phyloP scores from a whole-genome alignment of 1,284 basidiomycete species.

The Vanrija pseudolonga region DNA sequence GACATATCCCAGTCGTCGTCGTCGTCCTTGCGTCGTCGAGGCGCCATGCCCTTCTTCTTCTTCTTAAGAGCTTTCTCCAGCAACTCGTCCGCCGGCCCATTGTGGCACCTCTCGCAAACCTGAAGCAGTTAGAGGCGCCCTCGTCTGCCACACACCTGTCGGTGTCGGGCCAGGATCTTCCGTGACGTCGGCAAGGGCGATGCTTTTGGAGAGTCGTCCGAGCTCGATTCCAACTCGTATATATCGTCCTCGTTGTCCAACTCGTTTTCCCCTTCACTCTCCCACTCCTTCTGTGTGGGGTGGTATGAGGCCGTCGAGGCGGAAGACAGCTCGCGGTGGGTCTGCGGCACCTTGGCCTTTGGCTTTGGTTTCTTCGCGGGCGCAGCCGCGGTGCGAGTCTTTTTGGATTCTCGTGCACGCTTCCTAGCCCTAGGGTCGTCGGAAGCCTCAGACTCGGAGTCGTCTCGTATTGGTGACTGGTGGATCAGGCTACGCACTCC shows the following conservation, averaged over 20 bases:
- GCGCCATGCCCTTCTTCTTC: conserved; percentile 43
- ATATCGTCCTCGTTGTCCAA: conserved; percentile 2
- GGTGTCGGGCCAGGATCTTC: conserved; percentile 14
- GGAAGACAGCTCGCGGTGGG: no score
- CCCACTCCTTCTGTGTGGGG: not conserved
- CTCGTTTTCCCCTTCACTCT: conserved; percentile 17
- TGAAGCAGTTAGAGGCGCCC: not conserved
- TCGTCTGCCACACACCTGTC: conserved; percentile 8
- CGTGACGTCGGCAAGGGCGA: not conserved
- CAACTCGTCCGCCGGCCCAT: conserved; percentile 32
- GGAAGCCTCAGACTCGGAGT: no score
- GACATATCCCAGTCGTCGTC: conserved; percentile 56
- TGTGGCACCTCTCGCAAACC: conserved; percentile 38
- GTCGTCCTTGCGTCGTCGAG: conserved; percentile 41
- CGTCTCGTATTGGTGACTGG: no score
- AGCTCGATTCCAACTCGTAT: conserved; percentile 4
- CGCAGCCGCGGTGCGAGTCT: no score
- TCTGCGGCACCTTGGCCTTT: no score
- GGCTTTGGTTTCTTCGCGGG: no score
- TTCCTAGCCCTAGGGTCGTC: no score
- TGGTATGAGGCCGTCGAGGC: not conserved
- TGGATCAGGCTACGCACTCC: no score
- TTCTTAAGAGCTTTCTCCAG: conserved; percentile 21
- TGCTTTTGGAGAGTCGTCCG: not conserved
- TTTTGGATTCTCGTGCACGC: no score